Evolutionary conservation across 768 basidiomycete genomes (phyloP).

Genomic region (Rhodotorula diobovata): DNA sequence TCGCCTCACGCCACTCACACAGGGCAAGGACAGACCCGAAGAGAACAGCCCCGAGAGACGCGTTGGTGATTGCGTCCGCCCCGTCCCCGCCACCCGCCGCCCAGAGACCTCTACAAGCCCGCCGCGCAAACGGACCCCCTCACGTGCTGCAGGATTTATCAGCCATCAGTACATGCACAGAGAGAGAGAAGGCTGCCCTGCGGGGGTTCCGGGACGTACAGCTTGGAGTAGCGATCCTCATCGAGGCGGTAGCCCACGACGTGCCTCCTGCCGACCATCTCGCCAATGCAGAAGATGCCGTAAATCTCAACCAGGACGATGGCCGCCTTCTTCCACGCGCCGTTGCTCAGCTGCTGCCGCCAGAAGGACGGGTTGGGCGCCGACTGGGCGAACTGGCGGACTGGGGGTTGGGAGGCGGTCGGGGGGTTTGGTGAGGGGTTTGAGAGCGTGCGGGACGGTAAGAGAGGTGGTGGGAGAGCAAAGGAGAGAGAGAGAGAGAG

Average conservation of each 20-base stretch:
- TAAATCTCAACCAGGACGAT: slow-evolving; percentile 75
- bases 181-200: background rate
- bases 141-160: background rate
- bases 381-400: slow-evolving; percentile 62
- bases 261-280: slow-evolving; percentile 67
- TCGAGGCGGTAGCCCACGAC: slow-evolving; percentile 59
- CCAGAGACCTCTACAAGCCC: too few relatives aligned
- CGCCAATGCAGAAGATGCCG: slow-evolving; percentile 87
- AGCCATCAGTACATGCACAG: background rate
- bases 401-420: slow-evolving; percentile 48
- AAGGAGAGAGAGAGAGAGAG: background rate
- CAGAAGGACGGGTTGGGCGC: slow-evolving; percentile 60
- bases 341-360: slow-evolving; percentile 55
- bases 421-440: background rate
- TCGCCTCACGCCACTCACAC: background rate
- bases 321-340: slow-evolving; percentile 62
- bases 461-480: background rate
- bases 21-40: background rate
- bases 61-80: background rate
- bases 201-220: slow-evolving; percentile 5
- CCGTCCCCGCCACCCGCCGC: too few relatives aligned
- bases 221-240: slow-evolving; percentile 3
- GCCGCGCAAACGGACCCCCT: too few relatives aligned
- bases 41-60: background rate
- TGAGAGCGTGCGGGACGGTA: background rate